Evolutionary conservation across 306 rosid species (phyloP).

Genomic region (Citrullus amarus): DNA sequence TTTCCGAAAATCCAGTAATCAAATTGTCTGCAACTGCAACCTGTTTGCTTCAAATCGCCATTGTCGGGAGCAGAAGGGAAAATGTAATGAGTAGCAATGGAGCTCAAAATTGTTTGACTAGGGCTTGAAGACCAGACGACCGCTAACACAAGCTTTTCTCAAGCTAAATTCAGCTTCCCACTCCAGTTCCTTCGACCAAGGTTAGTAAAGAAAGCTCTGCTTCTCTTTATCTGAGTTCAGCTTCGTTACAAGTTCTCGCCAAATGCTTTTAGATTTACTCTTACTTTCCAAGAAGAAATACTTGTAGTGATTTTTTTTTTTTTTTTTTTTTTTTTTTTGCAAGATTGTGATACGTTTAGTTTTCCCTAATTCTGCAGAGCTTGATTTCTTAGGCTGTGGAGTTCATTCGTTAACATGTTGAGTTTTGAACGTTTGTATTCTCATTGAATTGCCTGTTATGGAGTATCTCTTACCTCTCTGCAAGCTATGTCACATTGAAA

Average conservation of each 20-base stretch:
- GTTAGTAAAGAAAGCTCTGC: not conserved
- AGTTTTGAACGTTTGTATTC: constrained; percentile 6
- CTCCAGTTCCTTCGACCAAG: not conserved
- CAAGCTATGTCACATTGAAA: constrained; percentile 28
- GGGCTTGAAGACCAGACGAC: not conserved
- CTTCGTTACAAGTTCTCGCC: not conserved
- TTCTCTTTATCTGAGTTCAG: not conserved
- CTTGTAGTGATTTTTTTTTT: not conserved
- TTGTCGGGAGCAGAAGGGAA: not conserved
- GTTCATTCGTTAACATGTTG: constrained; percentile 11
- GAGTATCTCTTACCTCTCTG: constrained; percentile 20
- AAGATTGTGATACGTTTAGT: not conserved
- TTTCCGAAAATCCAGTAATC: not conserved
- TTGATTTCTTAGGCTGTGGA: constrained; percentile 7
- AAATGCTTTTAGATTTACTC: not conserved
- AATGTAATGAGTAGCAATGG: not conserved
- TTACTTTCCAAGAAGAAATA: not conserved
- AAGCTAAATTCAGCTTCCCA: not conserved
- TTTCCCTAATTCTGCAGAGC: constrained; percentile 12
- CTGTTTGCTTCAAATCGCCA: constrained; percentile 7
- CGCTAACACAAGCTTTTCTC: not conserved
- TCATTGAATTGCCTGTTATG: constrained; percentile 14
- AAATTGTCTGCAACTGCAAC: not conserved
- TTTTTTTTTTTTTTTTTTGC: not conserved
- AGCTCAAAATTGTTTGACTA: not conserved